Conservation (phyloP, 2,329 filamentous ascomycete species). For the Colletotrichum sp. region DNA sequence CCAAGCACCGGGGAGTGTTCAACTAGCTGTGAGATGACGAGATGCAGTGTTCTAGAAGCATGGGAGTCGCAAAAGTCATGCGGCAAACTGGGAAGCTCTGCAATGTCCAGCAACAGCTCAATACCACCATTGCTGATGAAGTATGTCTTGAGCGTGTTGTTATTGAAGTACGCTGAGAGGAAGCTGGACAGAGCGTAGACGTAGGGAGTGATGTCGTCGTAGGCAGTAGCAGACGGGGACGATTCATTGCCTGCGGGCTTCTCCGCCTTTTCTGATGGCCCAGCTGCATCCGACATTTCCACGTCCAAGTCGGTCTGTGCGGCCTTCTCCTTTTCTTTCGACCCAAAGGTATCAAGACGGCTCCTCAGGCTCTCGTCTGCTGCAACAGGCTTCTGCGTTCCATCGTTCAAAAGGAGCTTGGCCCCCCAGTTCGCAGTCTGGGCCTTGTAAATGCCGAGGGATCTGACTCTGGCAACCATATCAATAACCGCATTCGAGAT, state of each 20-base stretch:
- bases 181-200: slow-evolving; percentile 80
- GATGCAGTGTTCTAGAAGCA: slow-evolving; percentile 73
- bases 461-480: slow-evolving; percentile 83
- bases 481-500: slow-evolving; percentile 87
- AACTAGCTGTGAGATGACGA: slow-evolving; percentile 77
- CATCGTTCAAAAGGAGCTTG: slow-evolving; percentile 72
- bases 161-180: slow-evolving; percentile 75
- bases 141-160: slow-evolving; percentile 71
- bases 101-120: slow-evolving; percentile 83
- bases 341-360: slow-evolving; percentile 29
- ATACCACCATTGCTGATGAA: slow-evolving; percentile 84
- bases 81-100: slow-evolving; percentile 80
- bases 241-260: slow-evolving; percentile 25
- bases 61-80: slow-evolving; percentile 72
- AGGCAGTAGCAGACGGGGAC: slow-evolving; percentile 26
- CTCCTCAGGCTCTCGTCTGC: slow-evolving; percentile 51
- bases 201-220: slow-evolving; percentile 65
- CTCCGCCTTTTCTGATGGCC: slow-evolving; percentile 25
- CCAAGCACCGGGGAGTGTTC: slow-evolving; percentile 83
- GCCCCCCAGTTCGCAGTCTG: slow-evolving; percentile 75
- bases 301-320: slow-evolving; percentile 55
- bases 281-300: slow-evolving; percentile 66
- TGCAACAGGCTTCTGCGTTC: slow-evolving; percentile 62
- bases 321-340: slow-evolving; percentile 45
- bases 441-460: slow-evolving; percentile 75